These are phyloP conservation scores for Eruca vesicaria DNA, from an alignment of 441 rosid genomes.

Conservation along the genomic window DNA sequence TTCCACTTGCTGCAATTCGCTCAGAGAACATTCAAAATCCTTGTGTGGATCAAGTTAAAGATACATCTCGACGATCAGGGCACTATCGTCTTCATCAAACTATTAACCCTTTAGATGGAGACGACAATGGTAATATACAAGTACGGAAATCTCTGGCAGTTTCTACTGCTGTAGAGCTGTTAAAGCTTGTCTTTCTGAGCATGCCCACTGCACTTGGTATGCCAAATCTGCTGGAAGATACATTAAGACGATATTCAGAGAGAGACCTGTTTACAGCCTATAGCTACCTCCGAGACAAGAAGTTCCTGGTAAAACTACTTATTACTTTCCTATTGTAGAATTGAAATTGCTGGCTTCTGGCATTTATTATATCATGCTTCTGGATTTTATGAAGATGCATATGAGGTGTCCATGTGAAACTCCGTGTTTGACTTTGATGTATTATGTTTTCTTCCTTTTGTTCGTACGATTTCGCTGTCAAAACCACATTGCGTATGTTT, in stretches of 20 bases:
- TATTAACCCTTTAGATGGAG: conserved; percentile 62
- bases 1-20: conserved; percentile 41
- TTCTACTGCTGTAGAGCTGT: conserved; percentile 91
- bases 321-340: conserved; percentile 5
- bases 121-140: conserved; percentile 48
- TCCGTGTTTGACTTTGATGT: conserved; percentile 5
- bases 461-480: conserved; percentile 2
- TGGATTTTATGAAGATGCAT: conserved; percentile 6
- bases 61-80: conserved; percentile 46
- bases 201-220: conserved; percentile 62
- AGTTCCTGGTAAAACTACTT: conserved; percentile 66
- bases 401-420: conserved; percentile 16
- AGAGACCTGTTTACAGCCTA: conserved; percentile 95
- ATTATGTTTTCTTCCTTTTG: background rate
- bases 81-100: conserved; percentile 54
- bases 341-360: conserved; percentile 16
- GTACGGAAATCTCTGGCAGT: conserved; percentile 77
- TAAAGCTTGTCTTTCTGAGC: conserved; percentile 94
- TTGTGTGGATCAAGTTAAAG: conserved; percentile 43
- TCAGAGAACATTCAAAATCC: conserved; percentile 39
- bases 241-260: conserved; percentile 85
- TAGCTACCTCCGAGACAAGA: conserved; percentile 91
- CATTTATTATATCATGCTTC: background rate
- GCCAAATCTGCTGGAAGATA: conserved; percentile 76
- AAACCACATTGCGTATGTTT: conserved; percentile 11